Percentiles rank a stretch among this genome's conserved stretches.
Evolutionary conservation across 2,329 filamentous ascomycete species (phyloP).

Genomic region (Dendrostoma leiphaemia): DNA sequence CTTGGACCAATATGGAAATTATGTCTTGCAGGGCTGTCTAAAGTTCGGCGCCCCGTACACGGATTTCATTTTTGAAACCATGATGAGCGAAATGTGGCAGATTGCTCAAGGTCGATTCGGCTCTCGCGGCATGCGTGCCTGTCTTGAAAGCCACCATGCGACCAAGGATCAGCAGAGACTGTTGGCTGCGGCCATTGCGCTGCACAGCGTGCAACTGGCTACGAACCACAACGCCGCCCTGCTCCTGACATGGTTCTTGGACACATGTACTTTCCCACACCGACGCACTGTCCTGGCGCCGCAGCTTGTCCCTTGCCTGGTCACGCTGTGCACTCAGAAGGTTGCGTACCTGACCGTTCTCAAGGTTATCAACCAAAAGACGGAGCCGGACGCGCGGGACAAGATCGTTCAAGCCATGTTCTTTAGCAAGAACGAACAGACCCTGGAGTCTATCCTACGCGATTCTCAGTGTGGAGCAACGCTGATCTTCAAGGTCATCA

Average conservation of each 20-base stretch:
- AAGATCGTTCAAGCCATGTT: slow-evolving; percentile 88
- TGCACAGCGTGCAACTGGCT: slow-evolving; percentile 93
- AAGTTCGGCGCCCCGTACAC: slow-evolving; percentile 88
- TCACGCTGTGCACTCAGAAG: slow-evolving; percentile 97
- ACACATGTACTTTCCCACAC: slow-evolving; percentile 93
- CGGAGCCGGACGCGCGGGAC: slow-evolving; percentile 88
- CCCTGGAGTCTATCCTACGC: slow-evolving; percentile 83
- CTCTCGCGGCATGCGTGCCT: slow-evolving; percentile 93
- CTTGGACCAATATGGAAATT: slow-evolving; percentile 97
- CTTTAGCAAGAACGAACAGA: slow-evolving; percentile 83
- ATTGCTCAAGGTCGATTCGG: slow-evolving; percentile 90
- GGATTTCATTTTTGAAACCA: slow-evolving; percentile 96
- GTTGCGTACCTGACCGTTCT: slow-evolving; percentile 95
- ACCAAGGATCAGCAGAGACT: slow-evolving; percentile 94
- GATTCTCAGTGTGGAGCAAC: slow-evolving; percentile 93
- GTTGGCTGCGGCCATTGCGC: slow-evolving; percentile 90
- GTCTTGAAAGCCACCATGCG: slow-evolving; percentile 91
- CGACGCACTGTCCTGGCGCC: slow-evolving; percentile 90
- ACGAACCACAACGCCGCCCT: slow-evolving; percentile 95
- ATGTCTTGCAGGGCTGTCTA: slow-evolving; percentile 93
- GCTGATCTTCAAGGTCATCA: slow-evolving; percentile 97
- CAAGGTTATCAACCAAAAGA: slow-evolving; percentile 97
- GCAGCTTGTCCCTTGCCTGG: slow-evolving; percentile 85
- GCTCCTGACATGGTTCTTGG: slow-evolving; percentile 94
- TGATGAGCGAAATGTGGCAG: slow-evolving; percentile 93